These are phyloP conservation scores for Aureobasidium musti DNA, from an alignment of 2,329 filamentous ascomycete species.

Conservation along the genomic window DNA sequence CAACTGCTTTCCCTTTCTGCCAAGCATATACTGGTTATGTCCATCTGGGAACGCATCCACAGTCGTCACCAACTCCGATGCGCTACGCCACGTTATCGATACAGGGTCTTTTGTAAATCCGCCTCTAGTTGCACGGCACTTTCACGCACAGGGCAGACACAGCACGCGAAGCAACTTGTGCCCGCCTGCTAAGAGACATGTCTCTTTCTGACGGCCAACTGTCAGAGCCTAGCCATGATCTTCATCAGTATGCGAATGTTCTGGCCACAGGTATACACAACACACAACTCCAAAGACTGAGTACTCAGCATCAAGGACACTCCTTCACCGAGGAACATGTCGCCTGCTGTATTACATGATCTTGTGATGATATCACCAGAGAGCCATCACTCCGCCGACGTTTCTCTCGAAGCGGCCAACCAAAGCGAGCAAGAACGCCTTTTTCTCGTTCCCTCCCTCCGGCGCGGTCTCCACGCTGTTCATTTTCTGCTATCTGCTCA, in stretches of 20 bases:
- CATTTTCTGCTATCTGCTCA: neutral
- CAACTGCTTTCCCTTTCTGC: conserved; percentile 9
- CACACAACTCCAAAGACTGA: too few species aligned
- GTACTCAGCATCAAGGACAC: neutral
- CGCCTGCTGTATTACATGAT: neutral
- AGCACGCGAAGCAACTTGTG: conserved; percentile 1
- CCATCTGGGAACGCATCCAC: neutral
- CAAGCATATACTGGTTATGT: neutral
- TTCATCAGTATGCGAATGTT: neutral
- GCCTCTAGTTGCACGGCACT: conserved; percentile 9
- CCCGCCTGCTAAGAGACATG: conserved; percentile 25
- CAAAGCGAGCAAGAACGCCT: conserved; percentile 12
- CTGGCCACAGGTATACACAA: neutral
- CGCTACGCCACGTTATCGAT: conserved; percentile 16
- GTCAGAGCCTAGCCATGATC: conserved; percentile 5
- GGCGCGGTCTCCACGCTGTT: conserved; percentile 8
- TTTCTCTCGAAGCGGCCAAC: neutral
- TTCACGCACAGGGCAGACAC: neutral
- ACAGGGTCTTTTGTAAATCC: conserved; percentile 14
- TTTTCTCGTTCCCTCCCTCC: neutral
- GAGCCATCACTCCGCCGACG: conserved; percentile 1
- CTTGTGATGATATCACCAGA: conserved; percentile 7
- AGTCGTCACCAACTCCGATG: conserved; percentile 10
- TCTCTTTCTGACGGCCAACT: conserved; percentile 24
- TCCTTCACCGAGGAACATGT: neutral